Base-by-base conservation (phyloP, 2,329 filamentous ascomycete species). In the Amesomyces nigricolor region DNA sequence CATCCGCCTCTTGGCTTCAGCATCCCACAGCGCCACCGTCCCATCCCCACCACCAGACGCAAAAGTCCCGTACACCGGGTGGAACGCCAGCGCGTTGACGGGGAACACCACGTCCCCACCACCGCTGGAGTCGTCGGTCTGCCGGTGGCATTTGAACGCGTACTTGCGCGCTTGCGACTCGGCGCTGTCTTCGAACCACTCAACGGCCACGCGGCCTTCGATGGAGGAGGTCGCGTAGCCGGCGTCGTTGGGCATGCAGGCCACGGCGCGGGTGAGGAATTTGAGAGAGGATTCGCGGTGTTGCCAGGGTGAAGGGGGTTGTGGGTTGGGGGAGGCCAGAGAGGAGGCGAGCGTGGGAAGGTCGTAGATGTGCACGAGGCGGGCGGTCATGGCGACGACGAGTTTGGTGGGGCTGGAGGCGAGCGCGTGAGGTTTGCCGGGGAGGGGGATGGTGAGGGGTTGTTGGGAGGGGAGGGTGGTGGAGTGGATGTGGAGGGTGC, bases 131-230 rank as follows among this genome's bases (percentile, higher is more conserved):
- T 72, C 9, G 77, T 78, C 1, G 22, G 84, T 79, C 70, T 95
- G 89, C 4, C 94, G 83, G 72, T 99, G 94, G 72, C 94, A 99
- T 72, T 99, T 99, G 82, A 99, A 99, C 13, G 94, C 94, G 70
- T 97, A 99, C 71, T 96, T 97, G 62, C 91, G 83, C 39, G 88
- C 87, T 73, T 97, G 91, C 4, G 88, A 91, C 70, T 92, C 88
- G 42, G 84, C 77, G 5, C 85, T 89, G 14, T 94, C 89, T 68
- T 97, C 94, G 69, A 99, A 97, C 89, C 91, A 97, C 71, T 99
- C 94, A 1, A 99, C 94, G 0, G 91, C 92, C 2, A 99, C 91
- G 64, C 94, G 85, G 4, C 94, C 94, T 69, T 99, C 94, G 65
- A 99, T 99, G 65, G 86, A 91, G 56, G 84, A 89, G 1, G 88